Percentiles rank a stretch among this genome's conserved stretches.
Evolutionary conservation across 2,329 filamentous ascomycete species (phyloP).

Genomic region (Keithomyces neogunnii): DNA sequence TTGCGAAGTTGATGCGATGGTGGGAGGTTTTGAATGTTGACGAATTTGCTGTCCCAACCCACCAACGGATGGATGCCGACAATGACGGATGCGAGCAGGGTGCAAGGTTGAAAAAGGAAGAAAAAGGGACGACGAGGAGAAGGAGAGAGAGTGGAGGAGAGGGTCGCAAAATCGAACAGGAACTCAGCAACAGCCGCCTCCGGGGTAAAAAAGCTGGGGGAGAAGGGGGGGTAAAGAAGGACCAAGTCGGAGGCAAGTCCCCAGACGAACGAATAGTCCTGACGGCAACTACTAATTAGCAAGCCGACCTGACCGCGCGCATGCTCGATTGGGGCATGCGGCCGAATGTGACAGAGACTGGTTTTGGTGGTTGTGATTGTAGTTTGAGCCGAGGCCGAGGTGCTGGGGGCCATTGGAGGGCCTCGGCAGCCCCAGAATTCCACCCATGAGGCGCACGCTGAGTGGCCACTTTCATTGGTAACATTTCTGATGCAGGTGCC

Average conservation of each 20-base stretch:
- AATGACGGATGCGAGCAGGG: background rate
- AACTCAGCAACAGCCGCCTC: background rate
- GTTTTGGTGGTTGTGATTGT: background rate
- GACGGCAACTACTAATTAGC: slow-evolving; percentile 1
- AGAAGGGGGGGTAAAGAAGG: background rate
- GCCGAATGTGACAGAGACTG: background rate
- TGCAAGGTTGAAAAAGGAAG: background rate
- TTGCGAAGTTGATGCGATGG: slow-evolving; percentile 11
- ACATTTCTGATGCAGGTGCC: no score
- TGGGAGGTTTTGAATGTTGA: slow-evolving; percentile 2
- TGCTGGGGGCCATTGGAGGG: background rate
- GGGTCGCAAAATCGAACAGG: background rate
- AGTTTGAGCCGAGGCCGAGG: background rate
- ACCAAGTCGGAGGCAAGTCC: background rate
- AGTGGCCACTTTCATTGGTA: no score
- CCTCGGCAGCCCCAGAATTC: background rate
- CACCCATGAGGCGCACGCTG: background rate
- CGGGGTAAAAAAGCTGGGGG: slow-evolving; percentile 1
- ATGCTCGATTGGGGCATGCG: slow-evolving; percentile 8
- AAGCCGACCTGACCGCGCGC: slow-evolving; percentile 3
- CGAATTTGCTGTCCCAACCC: background rate
- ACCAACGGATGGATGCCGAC: background rate
- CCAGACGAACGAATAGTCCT: background rate
- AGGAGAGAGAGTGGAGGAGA: background rate
- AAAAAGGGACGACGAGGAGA: background rate